These are phyloP conservation scores for Coffea humblotiana DNA, from an alignment of 305 asterid species.

Conservation along the genomic window DNA sequence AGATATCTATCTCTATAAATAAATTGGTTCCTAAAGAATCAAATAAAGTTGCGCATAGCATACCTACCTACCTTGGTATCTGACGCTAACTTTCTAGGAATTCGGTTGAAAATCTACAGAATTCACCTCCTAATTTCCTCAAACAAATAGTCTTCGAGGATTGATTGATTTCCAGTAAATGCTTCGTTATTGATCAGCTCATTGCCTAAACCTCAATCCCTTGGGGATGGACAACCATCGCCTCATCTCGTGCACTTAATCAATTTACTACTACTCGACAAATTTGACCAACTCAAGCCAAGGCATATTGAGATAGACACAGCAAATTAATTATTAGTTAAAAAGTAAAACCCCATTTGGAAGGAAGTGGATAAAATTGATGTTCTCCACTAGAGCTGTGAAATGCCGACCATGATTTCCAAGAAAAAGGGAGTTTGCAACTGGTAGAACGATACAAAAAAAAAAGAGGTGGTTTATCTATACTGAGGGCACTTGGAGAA, in stretches of 20 bases:
- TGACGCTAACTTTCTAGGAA: no score
- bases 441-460: background rate
- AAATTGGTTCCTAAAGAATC: no score
- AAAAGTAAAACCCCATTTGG: background rate
- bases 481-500: slow-evolving; percentile 31
- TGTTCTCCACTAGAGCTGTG: slow-evolving; percentile 7
- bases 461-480: slow-evolving; percentile 32
- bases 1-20: no score
- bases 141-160: no score
- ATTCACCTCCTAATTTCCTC: no score
- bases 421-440: background rate
- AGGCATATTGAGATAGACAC: no score
- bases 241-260: background rate
- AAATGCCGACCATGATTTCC: background rate
- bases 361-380: slow-evolving; percentile 5
- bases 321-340: no score
- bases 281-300: no score
- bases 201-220: background rate
- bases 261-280: no score
- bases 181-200: background rate
- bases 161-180: background rate
- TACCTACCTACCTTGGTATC: no score
- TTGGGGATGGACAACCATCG: background rate
- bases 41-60: no score
- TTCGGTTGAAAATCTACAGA: no score